Base-by-base conservation (phyloP, 169 alveolate species). In the Cryptosporidium ubiquitum region DNA sequence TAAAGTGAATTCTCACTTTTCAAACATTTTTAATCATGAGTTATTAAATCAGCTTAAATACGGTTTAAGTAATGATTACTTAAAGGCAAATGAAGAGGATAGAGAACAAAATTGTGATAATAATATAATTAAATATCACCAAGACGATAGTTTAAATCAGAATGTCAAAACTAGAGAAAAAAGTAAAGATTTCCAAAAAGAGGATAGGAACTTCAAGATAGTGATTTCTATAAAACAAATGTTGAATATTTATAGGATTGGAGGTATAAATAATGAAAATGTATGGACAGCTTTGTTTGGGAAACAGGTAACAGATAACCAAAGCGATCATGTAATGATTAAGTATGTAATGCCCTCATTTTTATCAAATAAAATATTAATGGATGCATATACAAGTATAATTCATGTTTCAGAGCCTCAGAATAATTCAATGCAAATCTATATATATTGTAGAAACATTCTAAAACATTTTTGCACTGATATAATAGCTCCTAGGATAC, bases 241-340 rank as follows among this genome's bases (percentile, higher is more conserved):
- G 40, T 33, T 35, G 16, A 31, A 61, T 37, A 79, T 79, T 23
- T 79, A 66, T 40, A 79, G 39, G 26, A 26, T 79, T 20, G 89
- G 89, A 23, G 89, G 89, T 1, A 79, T 79, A 12, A 61, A 39
- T 20, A 79, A 64, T 61, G 89, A 79, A 40, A 79, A 79, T 61
- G 74, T 79, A 0, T 79, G 89, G 89, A 79, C 89, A 26, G 89
- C 89, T 35, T 61, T 79, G 52, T 79, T 79, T 79, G 86, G 68
- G 5, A 37, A 29, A 20, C 40, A 58, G 3, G 40, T 39, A 23
- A 73, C 7, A 23, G 57, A 73, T n/a, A 37, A 66, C 5, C 33
- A 79, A n/a, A 40, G 69, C 14, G n/a, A 42, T 20, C 7, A 37
- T 9, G 71, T 64, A 5, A 9, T 37, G 0, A 35, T 33, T 37